Conservation (phyloP, 2,329 filamentous ascomycete species). For the Aphanoascus verrucosus region DNA sequence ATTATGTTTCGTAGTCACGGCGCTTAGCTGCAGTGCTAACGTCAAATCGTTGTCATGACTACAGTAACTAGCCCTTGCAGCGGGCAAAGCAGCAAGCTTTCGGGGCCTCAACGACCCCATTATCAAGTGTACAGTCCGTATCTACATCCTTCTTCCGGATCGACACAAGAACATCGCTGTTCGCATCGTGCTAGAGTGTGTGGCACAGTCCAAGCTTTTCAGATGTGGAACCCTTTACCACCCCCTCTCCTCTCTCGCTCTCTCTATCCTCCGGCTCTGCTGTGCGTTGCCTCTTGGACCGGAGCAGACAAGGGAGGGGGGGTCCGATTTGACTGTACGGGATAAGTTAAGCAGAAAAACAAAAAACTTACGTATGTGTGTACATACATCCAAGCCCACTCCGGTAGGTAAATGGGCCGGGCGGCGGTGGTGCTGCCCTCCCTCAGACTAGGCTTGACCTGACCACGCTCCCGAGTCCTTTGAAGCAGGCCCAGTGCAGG, state of each 20-base stretch:
- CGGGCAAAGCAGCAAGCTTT: constrained; percentile 1
- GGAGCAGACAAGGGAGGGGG: background rate
- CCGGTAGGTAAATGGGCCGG: background rate
- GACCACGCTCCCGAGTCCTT: constrained; percentile 6
- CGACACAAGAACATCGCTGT: constrained; percentile 9
- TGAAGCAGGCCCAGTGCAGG: constrained; percentile 9
- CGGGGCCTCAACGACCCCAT: background rate
- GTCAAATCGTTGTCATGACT: background rate
- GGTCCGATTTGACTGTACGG: background rate
- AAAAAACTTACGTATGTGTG: background rate
- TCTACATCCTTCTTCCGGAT: constrained; percentile 8
- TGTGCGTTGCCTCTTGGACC: background rate
- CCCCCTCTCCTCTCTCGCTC: too few species aligned
- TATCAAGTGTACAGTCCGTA: too few species aligned
- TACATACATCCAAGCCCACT: constrained; percentile 3
- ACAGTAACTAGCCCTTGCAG: too few species aligned
- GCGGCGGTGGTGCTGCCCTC: background rate
- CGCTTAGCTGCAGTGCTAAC: constrained; percentile 6
- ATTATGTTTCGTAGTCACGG: constrained; percentile 1
- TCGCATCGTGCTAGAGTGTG: constrained; percentile 10
- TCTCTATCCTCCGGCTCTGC: background rate
- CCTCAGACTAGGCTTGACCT: background rate
- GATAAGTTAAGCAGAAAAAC: background rate
- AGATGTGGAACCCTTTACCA: constrained; percentile 3
- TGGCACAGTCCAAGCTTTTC: constrained; percentile 12